Percentiles rank a stretch among this genome's conserved stretches.
phyloP scores from a whole-genome alignment of 371 early-diverging fungal genomes.

The Dipsacomyces acuminosporus region DNA sequence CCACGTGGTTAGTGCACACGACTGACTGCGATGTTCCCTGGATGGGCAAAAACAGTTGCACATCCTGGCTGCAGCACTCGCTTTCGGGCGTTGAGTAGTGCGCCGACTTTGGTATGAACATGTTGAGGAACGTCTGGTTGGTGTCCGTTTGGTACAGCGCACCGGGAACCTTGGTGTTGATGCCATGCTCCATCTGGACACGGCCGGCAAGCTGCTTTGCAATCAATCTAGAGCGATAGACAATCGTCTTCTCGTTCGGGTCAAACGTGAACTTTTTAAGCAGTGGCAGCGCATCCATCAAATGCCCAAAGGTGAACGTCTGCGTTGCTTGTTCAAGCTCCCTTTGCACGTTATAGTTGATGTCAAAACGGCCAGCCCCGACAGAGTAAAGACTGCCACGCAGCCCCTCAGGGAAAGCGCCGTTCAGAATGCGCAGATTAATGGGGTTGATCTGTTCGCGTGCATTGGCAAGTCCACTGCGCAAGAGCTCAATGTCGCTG shows the following conservation, averaged over 20 bases:
- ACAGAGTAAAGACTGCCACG: slow-evolving; percentile 59
- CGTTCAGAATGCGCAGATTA: slow-evolving; percentile 41
- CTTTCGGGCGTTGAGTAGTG: slow-evolving; percentile 39
- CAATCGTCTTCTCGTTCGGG: slow-evolving; percentile 55
- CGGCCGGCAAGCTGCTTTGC: slow-evolving; percentile 56
- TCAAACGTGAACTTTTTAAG: slow-evolving; percentile 50
- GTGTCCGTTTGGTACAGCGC: slow-evolving; percentile 61
- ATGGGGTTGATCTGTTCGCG: slow-evolving; percentile 15
- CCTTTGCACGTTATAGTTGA: slow-evolving; percentile 60
- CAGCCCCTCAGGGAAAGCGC: slow-evolving; percentile 60
- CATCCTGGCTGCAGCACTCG: slow-evolving; percentile 39
- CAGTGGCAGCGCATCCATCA: slow-evolving; percentile 56
- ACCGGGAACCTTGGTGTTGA: slow-evolving; percentile 60
- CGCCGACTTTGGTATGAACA: slow-evolving; percentile 52
- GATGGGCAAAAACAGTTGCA: slow-evolving; percentile 35
- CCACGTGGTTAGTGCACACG: slow-evolving; percentile 42
- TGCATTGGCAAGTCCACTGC: slow-evolving; percentile 40
- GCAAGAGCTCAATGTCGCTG: slow-evolving; percentile 25
- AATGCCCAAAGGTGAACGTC: slow-evolving; percentile 62
- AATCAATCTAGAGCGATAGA: slow-evolving; percentile 58
- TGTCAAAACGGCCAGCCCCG: slow-evolving; percentile 61
- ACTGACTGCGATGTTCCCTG: slow-evolving; percentile 27
- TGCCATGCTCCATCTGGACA: slow-evolving; percentile 65
- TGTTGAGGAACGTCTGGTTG: slow-evolving; percentile 61
- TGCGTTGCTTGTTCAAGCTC: slow-evolving; percentile 58